These are phyloP conservation scores for Rhodamnia argentea DNA, from an alignment of 345 rosid genomes.

Conservation along the genomic window DNA sequence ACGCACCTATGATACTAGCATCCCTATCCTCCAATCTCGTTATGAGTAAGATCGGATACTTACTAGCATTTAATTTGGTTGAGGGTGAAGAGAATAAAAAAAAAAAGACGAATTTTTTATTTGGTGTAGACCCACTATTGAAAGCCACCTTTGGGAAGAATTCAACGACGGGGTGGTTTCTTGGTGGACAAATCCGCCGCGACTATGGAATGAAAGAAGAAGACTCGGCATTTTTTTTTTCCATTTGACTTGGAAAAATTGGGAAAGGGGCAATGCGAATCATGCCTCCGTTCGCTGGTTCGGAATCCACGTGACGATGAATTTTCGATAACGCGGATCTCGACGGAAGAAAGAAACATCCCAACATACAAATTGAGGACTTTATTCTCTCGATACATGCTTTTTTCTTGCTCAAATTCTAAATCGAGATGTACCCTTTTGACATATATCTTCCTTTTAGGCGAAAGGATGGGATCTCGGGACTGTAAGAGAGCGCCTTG, in stretches of 20 bases:
- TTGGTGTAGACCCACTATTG: not conserved
- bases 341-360: not conserved
- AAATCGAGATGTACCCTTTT: not conserved
- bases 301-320: not conserved
- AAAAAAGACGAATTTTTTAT: not conserved
- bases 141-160: not conserved
- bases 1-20: too few species aligned
- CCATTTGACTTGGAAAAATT: not conserved
- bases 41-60: too few species aligned
- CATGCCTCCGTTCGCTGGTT: not conserved
- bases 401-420: not conserved
- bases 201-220: not conserved
- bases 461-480: rapidly evolving
- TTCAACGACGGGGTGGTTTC: not conserved
- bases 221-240: not conserved
- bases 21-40: too few species aligned
- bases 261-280: not conserved
- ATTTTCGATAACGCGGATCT: not conserved
- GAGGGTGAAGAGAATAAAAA: not conserved
- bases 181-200: not conserved
- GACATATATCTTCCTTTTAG: rapidly evolving
- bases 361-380: not conserved
- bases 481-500: not conserved
- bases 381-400: not conserved
- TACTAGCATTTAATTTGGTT: too few species aligned